Percentiles rank a stretch among this genome's conserved stretches.
Evolutionary conservation across 192 early-diverging fungal species (phyloP).

Genomic region (Coemansia asiatica): DNA sequence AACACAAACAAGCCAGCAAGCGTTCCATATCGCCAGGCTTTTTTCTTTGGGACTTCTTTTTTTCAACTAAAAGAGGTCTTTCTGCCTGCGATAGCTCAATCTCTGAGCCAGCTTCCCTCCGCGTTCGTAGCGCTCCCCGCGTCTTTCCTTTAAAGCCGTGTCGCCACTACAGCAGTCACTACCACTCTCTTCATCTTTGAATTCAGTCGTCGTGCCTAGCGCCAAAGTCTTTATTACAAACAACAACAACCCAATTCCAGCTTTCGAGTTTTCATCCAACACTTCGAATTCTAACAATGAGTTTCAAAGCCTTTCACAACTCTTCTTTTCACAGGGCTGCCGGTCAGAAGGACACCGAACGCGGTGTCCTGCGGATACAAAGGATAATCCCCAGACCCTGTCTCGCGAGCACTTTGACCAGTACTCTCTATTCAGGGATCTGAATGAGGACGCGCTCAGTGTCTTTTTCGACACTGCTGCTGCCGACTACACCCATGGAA

Average conservation of each 20-base stretch:
- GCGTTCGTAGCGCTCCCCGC: conserved; percentile 16
- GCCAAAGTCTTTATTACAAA: conserved; percentile 1
- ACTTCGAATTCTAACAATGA: conserved; percentile 10
- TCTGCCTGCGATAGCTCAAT: background rate
- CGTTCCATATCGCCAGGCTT: conserved; percentile 3
- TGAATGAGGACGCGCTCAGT: conserved; percentile 25
- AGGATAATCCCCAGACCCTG: background rate
- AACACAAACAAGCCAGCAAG: background rate
- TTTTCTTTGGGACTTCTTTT: background rate
- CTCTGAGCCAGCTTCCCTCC: background rate
- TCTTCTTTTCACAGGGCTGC: conserved; percentile 55
- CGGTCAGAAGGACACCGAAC: conserved; percentile 45
- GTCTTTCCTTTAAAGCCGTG: conserved; percentile 20
- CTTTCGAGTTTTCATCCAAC: conserved; percentile 2
- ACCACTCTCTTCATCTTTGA: conserved; percentile 23
- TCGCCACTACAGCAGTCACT: conserved; percentile 30
- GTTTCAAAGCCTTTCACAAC: conserved; percentile 3
- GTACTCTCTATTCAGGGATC: conserved; percentile 5
- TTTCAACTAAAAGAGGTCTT: conserved; percentile 6
- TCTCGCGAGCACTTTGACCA: conserved; percentile 4
- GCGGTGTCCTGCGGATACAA: background rate
- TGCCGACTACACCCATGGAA: background rate
- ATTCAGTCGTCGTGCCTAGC: conserved; percentile 22
- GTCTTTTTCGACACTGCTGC: conserved; percentile 28
- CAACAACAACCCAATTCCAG: conserved; percentile 14